Percentiles rank a stretch among this genome's conserved stretches.
Evolutionary conservation across 768 basidiomycete species (phyloP).

Genomic region (Lentinula boryana): DNA sequence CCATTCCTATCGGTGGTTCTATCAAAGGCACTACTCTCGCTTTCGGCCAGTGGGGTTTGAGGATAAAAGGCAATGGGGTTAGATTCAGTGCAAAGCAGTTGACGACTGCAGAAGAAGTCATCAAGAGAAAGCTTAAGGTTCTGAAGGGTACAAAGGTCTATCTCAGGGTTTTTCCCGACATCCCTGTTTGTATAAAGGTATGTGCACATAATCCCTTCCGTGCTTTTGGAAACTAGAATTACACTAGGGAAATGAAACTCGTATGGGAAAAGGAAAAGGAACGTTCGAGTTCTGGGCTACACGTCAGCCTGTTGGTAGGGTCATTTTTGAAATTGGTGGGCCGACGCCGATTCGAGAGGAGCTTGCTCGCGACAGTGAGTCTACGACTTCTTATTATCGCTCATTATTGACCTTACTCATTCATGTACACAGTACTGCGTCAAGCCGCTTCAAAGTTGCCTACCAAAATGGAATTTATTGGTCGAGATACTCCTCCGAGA

Average conservation of each 20-base stretch:
- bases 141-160: slow-evolving; percentile 87
- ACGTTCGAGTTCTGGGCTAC: slow-evolving; percentile 97
- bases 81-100: slow-evolving; percentile 89
- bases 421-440: slow-evolving; percentile 59
- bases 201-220: slow-evolving; percentile 9
- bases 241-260: slow-evolving; percentile 89
- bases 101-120: slow-evolving; percentile 76
- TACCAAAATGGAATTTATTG: slow-evolving; percentile 83
- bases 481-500: slow-evolving; percentile 59
- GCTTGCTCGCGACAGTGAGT: slow-evolving; percentile 83
- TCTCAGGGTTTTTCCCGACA: slow-evolving; percentile 90
- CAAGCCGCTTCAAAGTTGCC: slow-evolving; percentile 88
- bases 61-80: slow-evolving; percentile 78
- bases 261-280: slow-evolving; percentile 99
- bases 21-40: slow-evolving; percentile 90
- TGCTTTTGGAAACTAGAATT: background rate
- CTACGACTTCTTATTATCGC: background rate
- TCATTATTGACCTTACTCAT: background rate
- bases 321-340: slow-evolving; percentile 93
- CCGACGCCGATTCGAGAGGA: slow-evolving; percentile 78
- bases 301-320: slow-evolving; percentile 84
- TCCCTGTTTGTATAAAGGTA: slow-evolving; percentile 96
- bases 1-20: slow-evolving; percentile 85
- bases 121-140: slow-evolving; percentile 83
- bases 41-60: slow-evolving; percentile 87